Evolutionary conservation across 805 yeast species (phyloP).

Genomic region (Komagataella pastoris): DNA sequence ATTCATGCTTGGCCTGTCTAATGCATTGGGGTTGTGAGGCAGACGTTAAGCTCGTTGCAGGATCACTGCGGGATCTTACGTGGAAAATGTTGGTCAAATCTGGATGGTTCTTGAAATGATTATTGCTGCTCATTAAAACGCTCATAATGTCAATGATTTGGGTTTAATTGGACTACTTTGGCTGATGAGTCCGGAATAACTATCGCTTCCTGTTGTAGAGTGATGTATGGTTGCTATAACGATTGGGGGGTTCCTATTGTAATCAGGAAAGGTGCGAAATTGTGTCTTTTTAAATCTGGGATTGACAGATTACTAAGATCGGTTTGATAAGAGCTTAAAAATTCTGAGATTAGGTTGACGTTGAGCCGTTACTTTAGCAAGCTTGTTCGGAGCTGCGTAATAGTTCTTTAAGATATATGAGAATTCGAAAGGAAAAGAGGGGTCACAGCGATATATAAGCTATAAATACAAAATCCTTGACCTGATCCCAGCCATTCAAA

Average conservation of each 20-base stretch:
- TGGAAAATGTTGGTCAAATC: background rate
- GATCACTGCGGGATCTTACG: background rate
- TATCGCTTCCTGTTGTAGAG: background rate
- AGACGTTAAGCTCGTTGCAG: background rate
- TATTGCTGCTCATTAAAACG: background rate
- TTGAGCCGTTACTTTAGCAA: background rate
- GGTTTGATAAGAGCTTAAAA: background rate
- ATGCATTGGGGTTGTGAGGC: background rate
- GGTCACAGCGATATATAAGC: background rate
- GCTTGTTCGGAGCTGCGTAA: background rate
- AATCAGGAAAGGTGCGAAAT: background rate
- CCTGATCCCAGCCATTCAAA: background rate
- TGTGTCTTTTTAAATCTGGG: constrained; percentile 5
- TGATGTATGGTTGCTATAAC: background rate
- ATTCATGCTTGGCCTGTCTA: background rate
- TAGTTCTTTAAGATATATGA: background rate
- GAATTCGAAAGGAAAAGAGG: background rate
- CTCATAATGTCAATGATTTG: background rate
- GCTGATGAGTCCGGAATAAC: background rate
- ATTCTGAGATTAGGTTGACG: background rate
- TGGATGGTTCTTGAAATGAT: background rate
- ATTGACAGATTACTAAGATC: background rate
- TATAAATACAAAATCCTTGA: background rate
- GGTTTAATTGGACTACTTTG: background rate
- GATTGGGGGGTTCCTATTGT: background rate